These are phyloP conservation scores for Apiotrichum domesticum DNA, from an alignment of 1,284 basidiomycete species.

Conservation along the genomic window DNA sequence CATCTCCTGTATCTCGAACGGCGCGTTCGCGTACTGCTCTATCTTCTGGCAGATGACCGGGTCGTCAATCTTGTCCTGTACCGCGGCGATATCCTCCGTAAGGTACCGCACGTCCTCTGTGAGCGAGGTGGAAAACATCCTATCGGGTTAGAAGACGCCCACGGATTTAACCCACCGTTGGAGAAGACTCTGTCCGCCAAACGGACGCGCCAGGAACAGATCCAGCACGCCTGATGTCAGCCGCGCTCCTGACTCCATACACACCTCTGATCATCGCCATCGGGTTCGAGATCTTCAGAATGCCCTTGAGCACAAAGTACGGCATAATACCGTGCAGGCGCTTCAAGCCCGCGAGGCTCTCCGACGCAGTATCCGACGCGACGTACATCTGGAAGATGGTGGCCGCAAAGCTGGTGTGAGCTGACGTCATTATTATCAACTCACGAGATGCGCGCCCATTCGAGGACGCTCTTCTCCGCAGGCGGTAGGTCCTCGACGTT, in stretches of 20 bases:
- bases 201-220: slow-evolving; percentile 95
- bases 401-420: slow-evolving; percentile 66
- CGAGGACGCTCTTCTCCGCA: slow-evolving; percentile 81
- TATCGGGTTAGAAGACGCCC: slow-evolving; percentile 31
- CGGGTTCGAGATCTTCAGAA: slow-evolving; percentile 89
- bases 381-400: slow-evolving; percentile 94
- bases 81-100: slow-evolving; percentile 75
- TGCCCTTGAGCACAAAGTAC: slow-evolving; percentile 90
- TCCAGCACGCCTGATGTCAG: slow-evolving; percentile 62
- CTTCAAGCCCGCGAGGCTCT: slow-evolving; percentile 80
- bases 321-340: slow-evolving; percentile 95
- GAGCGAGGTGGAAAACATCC: slow-evolving; percentile 90
- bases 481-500: slow-evolving; percentile 70
- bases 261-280: slow-evolving; percentile 81
- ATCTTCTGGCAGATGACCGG: slow-evolving; percentile 82
- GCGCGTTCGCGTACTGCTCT: slow-evolving; percentile 75
- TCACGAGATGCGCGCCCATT: slow-evolving; percentile 92
- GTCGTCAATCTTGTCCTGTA: slow-evolving; percentile 84
- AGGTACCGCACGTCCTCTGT: slow-evolving; percentile 80
- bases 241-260: slow-evolving; percentile 25
- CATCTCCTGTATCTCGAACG: slow-evolving; percentile 76
- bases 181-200: slow-evolving; percentile 83
- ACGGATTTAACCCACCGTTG: slow-evolving; percentile 57
- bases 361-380: slow-evolving; percentile 86
- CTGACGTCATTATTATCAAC: slow-evolving; percentile 41